Evolutionary conservation across 176 grass and related monocot genomes (phyloP), one percentile per base, ranked within the genome.

Genomic region (Zoysia pacifica): DNA sequence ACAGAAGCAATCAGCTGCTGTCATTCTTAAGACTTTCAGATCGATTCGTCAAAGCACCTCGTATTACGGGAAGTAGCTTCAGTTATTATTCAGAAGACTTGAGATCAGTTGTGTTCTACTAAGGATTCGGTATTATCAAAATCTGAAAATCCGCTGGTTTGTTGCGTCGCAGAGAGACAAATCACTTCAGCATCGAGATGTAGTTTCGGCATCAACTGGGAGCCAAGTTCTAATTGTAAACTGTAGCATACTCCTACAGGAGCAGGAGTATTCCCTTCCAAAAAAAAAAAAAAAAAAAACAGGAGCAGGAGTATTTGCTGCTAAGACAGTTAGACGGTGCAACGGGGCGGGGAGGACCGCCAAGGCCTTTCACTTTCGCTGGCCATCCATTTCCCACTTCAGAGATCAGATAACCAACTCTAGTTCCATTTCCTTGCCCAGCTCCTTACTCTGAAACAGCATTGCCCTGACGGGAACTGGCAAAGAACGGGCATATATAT

Each of bases 361-460:
- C 5, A 0, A 60, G 51, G 47, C 37, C 48, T 45, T 63, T 37
- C 60, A 5, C 9, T 51, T 54, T 66, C 62, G 18, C 11, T 28
- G 28, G 28, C 5, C 47, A 11, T 53, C 79, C 18, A 14, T 11
- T 41, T 2, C 36, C 7, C 7, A 19, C 69, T 12, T 62, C 67
- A 49, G 5, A 40, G 28, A 28, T 28, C 28, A 28, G 28, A 28
- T 28, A 81, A 81, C 11, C 5, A 5, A 0, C 5, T 60, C 2
- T 8, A 20, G 12, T 72, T 41, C 18, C 43, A 41, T 72, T 41
- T 6, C 55, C 12, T n/a, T 70, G 15, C 20, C 68, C 35, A 20
- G 16, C 56, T 51, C 14, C 2, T 72, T 72, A 63, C 5, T 81
- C 79, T 8, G 37, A 52, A 51, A 72, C 63, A 61, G 36, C 62